These are phyloP conservation scores for Bondarzewia mesenterica DNA, from an alignment of 1,284 basidiomycete species.

Conservation along the genomic window DNA sequence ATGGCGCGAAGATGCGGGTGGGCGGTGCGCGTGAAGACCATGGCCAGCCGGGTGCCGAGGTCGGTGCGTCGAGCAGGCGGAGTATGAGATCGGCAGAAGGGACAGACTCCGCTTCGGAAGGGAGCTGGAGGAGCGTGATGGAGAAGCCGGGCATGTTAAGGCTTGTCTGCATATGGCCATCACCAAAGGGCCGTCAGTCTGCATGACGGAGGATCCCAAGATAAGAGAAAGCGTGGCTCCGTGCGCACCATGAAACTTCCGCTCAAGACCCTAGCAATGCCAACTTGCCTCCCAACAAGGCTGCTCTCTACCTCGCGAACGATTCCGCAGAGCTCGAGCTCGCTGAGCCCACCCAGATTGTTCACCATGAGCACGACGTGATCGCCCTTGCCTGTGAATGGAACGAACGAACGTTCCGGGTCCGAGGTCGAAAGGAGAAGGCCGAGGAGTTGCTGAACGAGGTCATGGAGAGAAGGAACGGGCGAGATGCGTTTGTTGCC, in stretches of 20 bases:
- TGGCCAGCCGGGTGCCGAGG: constrained; percentile 79
- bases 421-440: constrained; percentile 72
- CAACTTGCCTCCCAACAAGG: constrained; percentile 49
- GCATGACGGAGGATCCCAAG: no score
- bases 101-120: constrained; percentile 31
- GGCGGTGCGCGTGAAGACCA: constrained; percentile 48
- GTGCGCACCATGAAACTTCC: constrained; percentile 77
- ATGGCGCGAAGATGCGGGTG: constrained; percentile 20
- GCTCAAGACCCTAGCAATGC: constrained; percentile 55
- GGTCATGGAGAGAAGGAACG: constrained; percentile 58
- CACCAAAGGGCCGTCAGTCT: neutral
- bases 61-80: constrained; percentile 68
- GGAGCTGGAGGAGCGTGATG: constrained; percentile 78
- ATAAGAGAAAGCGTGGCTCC: constrained; percentile 1
- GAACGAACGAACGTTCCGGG: constrained; percentile 78
- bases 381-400: constrained; percentile 65
- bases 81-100: constrained; percentile 49
- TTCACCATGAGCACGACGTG: constrained; percentile 66
- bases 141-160: constrained; percentile 95
- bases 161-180: constrained; percentile 76
- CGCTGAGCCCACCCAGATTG: constrained; percentile 80
- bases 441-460: constrained; percentile 67
- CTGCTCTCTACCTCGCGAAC: constrained; percentile 51
- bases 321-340: constrained; percentile 77
- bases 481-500: constrained; percentile 70